A percentile compares a stretch with the other conserved stretches of the same genome.
Evolutionary conservation across 176 grass and related monocot species (phyloP).

Genomic region (Carex littledalei): DNA sequence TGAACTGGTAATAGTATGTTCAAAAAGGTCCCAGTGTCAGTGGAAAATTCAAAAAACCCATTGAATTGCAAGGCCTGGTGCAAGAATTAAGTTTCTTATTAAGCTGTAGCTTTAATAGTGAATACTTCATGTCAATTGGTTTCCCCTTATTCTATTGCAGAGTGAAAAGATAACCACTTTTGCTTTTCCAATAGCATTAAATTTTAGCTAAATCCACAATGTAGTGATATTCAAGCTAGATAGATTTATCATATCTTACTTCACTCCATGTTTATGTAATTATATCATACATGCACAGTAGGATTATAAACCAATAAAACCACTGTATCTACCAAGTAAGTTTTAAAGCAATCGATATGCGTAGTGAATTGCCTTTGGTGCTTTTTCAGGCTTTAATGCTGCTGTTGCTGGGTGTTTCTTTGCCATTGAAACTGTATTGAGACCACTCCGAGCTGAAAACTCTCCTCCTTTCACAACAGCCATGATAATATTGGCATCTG

Average conservation of each 20-base stretch:
- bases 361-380: not conserved
- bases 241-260: not conserved
- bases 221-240: not conserved
- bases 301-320: not conserved
- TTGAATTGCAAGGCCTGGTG: not conserved
- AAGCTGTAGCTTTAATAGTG: not conserved
- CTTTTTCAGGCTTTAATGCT: conserved; percentile 85
- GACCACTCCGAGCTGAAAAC: conserved; percentile 93
- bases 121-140: not conserved
- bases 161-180: not conserved
- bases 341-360: not conserved
- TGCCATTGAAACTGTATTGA: conserved; percentile 93
- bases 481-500: conserved; percentile 96
- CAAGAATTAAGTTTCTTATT: not conserved
- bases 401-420: conserved; percentile 96
- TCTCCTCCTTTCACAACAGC: conserved; percentile 93
- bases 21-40: not conserved
- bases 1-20: not conserved
- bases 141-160: not conserved
- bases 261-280: not conserved
- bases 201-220: not conserved
- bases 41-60: not conserved
- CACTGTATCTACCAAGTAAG: not conserved
- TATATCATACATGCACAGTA: not conserved
- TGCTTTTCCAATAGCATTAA: not conserved